These are phyloP conservation scores for Colletotrichum costaricense DNA, from an alignment of 2,329 filamentous ascomycete genomes.

Conservation along the genomic window DNA sequence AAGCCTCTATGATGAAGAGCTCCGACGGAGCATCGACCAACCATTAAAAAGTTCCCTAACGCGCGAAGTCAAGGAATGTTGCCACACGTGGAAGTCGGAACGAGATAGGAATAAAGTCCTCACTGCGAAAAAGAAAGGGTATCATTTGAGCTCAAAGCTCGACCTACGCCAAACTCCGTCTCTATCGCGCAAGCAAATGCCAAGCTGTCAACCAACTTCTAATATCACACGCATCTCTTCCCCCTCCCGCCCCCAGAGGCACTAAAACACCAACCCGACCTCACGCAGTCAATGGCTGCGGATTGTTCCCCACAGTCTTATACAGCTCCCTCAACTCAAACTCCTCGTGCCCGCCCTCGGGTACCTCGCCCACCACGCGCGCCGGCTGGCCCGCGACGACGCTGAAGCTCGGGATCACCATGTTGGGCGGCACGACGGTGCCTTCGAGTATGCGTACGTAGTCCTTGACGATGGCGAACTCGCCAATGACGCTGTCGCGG, in stretches of 20 bases:
- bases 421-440: constrained; percentile 84
- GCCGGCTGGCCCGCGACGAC: constrained; percentile 89
- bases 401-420: constrained; percentile 93
- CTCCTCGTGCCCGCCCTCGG: constrained; percentile 74
- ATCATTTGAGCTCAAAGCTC: constrained; percentile 13
- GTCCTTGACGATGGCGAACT: constrained; percentile 93
- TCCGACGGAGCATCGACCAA: neutral
- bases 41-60: neutral
- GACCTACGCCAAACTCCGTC: constrained; percentile 21
- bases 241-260: no score
- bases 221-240: no score
- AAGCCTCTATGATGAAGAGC: neutral
- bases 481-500: constrained; percentile 79
- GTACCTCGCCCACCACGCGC: constrained; percentile 83
- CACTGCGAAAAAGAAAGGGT: constrained; percentile 6
- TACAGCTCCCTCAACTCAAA: constrained; percentile 75
- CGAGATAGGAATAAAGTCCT: neutral
- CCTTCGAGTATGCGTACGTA: constrained; percentile 89
- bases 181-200: neutral
- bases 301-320: constrained; percentile 71
- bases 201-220: neutral
- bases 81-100: neutral
- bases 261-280: no score
- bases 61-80: neutral
- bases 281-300: constrained; percentile 41